These are phyloP conservation scores for Flueggea neowawraea DNA, from an alignment of 441 rosid species.

Conservation along the genomic window DNA sequence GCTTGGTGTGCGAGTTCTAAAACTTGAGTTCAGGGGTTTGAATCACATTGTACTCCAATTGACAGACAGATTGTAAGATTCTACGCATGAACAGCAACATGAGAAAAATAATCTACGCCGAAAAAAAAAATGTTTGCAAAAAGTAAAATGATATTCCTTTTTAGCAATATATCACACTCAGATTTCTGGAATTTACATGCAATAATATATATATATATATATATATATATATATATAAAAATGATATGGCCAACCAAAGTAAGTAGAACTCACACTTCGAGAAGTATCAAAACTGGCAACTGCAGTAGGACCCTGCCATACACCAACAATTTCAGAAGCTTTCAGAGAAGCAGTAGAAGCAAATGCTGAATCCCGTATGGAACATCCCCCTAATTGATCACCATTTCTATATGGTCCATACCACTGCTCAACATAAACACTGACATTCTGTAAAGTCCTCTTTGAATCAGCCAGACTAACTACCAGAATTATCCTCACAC, in stretches of 20 bases:
- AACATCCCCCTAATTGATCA: conserved; percentile 84
- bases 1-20: too few species aligned
- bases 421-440: conserved; percentile 79
- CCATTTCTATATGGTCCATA: conserved; percentile 87
- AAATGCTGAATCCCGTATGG: conserved; percentile 73
- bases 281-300: conserved; percentile 40
- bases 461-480: conserved; percentile 28
- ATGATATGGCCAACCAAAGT: too few species aligned
- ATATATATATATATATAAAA: too few species aligned
- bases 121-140: too few species aligned
- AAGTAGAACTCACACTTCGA: conserved; percentile 41
- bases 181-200: conserved; percentile 3
- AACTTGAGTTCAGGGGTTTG: too few species aligned
- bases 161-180: too few species aligned
- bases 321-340: conserved; percentile 52
- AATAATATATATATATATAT: too few species aligned
- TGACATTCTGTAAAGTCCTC: conserved; percentile 40
- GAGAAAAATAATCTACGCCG: too few species aligned
- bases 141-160: too few species aligned
- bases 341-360: conserved; percentile 60
- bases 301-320: conserved; percentile 51
- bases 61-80: too few species aligned
- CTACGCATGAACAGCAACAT: too few species aligned
- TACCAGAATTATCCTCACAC: conserved; percentile 69
- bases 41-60: too few species aligned